phyloP scores from a whole-genome alignment of 225 moss, liverwort and hornwort genomes.

The Climacium dendroides region DNA sequence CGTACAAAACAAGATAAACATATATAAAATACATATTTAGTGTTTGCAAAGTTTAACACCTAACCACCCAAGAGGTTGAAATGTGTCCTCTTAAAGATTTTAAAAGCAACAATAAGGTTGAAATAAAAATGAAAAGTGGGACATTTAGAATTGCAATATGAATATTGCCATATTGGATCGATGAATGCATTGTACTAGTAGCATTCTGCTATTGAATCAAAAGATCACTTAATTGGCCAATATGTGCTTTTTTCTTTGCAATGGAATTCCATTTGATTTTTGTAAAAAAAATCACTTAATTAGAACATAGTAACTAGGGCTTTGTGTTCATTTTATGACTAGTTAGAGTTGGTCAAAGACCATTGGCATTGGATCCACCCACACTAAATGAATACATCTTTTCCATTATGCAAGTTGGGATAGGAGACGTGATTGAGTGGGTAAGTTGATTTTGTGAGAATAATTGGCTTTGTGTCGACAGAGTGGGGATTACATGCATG shows the following conservation, averaged over 20 bases:
- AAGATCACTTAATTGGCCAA: too few relatives aligned
- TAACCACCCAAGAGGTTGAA: background rate
- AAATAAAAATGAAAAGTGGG: background rate
- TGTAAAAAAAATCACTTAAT: too few relatives aligned
- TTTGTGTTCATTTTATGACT: background rate
- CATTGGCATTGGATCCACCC: background rate
- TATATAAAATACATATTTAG: background rate
- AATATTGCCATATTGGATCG: rapidly evolving
- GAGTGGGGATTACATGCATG: background rate
- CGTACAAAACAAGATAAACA: background rate
- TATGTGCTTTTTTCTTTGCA: too few relatives aligned
- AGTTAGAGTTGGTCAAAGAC: background rate
- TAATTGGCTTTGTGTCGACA: background rate
- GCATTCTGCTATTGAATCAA: background rate
- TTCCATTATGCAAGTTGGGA: rapidly evolving
- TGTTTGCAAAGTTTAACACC: background rate
- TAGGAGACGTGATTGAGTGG: rapidly evolving
- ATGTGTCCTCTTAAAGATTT: background rate
- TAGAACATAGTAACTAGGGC: background rate
- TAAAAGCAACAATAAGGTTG: background rate
- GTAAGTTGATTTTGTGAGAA: background rate
- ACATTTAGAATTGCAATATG: background rate
- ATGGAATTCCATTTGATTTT: too few relatives aligned
- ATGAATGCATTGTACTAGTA: background rate
- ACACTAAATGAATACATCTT: background rate